Evolutionary conservation across 2,329 filamentous ascomycete genomes (phyloP), one percentile per base, ranked within the genome.

Genomic region (Nemania sp.): DNA sequence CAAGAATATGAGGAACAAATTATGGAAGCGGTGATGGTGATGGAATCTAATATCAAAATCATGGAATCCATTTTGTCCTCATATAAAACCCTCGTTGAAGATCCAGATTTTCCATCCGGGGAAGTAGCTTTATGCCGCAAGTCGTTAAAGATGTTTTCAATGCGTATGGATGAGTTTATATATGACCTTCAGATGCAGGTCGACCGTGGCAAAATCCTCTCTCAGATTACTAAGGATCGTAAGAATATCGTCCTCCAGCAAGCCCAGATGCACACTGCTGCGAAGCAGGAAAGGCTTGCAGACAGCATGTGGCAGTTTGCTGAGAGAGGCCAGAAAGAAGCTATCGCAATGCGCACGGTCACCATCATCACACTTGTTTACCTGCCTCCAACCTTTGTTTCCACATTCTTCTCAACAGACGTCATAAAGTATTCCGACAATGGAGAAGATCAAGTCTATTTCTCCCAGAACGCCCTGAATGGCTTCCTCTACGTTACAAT

Each of bases 361-460:
- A 76, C 77, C 3, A 68, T 78, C 8, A 75, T 79, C 6, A 79
- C 77, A 0, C 66, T 80, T 4, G 35, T 80, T 0, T 80, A 77
- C 54, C 73, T 80, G 15, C 79, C 79, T 1, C 77, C 77, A 10
- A 80, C 78, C 2, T 80, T 80, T 66, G 77, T 80, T 3, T 80
- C 77, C 76, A 81, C 80, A 1, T 80, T 82, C 59, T 82, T 82
- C 51, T 69, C 68, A 13, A 72, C 68, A 8, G 70, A 70, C 18
- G 67, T 72, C 5, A 47, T 72, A 11, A 72, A 69, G 32, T 70
- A 70, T 24, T 68, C 70, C 10, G 63, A 24, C 43, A 18, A 56
- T 18, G 63, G 62, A 15, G 38, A 55, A 47, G 62, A 68, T 43
- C 41, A 62, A 38, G 66, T 65, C 15, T 62, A 61, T n/a, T 68